Base-by-base conservation (phyloP, 169 alveolate species). In the Plasmodium chabaudi region DNA sequence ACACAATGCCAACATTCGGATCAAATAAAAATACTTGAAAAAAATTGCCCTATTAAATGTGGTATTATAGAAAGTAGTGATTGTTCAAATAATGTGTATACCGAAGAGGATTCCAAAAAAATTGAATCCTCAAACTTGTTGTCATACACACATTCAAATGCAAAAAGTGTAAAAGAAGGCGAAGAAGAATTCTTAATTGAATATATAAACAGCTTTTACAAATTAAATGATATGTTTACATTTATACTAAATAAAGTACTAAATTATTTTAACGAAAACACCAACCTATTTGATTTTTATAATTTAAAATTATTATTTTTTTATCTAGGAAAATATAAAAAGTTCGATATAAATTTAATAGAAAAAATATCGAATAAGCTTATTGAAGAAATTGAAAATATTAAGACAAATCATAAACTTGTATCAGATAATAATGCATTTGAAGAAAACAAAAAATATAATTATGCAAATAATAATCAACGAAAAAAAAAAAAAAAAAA, bases 221-320 rank as follows among this genome's bases (percentile, higher is more conserved):
- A 77, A 51, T 57, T 77, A 51, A 77, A 64, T 56, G 88, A 77
- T 19, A 77, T 77, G 77, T 77, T 77, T 59, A 64, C 51, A 42
- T 77, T 63, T 56, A 56, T 77, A 27, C 67, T 77, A 39, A 77
- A 64, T 19, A 77, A 77, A 64, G 42, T 77, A 39, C n/a, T 77
- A 53, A 56, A 1, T 6, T 77, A 64, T 51, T 77, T 77, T 59
- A 77, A 77, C 51, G 88, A 77, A 23, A 51, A 64, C 25, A 25
- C 77, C 13, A 17, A 49, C 4, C 23, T 10, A 9, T 77, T 77
- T 27, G 74, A 77, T 39, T 77, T 77, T 53, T 65, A 63, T 59
- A 67, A 64, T 64, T 63, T 64, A 77, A 77, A 77, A 69, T 57
- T 77, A 1, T 56, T 77, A 53, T 77, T 77, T 39, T 77, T 77